Evolutionary conservation across 2,329 filamentous ascomycete genomes (phyloP).

Genomic region (Aspergillus sp.): DNA sequence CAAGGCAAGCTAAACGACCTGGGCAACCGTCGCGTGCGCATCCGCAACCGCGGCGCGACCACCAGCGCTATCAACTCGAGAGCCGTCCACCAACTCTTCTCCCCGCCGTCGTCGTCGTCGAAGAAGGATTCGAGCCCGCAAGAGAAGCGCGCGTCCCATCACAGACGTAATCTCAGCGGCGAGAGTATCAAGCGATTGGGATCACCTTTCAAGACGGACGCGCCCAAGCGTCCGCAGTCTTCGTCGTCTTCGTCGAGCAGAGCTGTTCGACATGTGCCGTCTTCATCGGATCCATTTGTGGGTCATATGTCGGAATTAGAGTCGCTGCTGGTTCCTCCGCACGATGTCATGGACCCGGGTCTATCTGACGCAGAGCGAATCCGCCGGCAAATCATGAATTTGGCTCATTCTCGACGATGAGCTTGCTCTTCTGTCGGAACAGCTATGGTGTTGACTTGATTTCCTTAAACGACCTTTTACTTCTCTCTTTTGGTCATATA

Average conservation of each 20-base stretch:
- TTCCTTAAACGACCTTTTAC: conserved; percentile 21
- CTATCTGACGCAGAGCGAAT: conserved; percentile 34
- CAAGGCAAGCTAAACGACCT: conserved; percentile 37
- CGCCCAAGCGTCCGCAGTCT: conserved; percentile 22
- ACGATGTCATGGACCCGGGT: conserved; percentile 27
- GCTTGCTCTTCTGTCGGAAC: conserved; percentile 3
- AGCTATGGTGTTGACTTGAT: background rate
- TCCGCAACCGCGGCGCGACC: conserved; percentile 55
- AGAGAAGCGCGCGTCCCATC: conserved; percentile 17
- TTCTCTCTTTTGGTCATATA: background rate
- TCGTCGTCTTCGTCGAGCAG: conserved; percentile 17
- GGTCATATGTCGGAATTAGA: background rate
- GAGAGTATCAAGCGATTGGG: conserved; percentile 40
- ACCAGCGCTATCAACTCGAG: conserved; percentile 48
- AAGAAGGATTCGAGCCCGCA: conserved; percentile 14
- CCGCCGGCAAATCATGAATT: conserved; percentile 31
- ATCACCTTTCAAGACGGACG: conserved; percentile 40
- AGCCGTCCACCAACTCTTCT: conserved; percentile 48
- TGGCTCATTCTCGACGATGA: conserved; percentile 24
- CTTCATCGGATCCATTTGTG: conserved; percentile 38
- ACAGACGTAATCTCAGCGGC: conserved; percentile 25
- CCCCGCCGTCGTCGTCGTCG: conserved; percentile 36
- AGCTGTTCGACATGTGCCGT: conserved; percentile 34
- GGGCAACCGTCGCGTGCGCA: conserved; percentile 49
- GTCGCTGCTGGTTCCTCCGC: background rate